Conservation (phyloP, 2,329 filamentous ascomycete species). For the Kalmusia sp. region DNA sequence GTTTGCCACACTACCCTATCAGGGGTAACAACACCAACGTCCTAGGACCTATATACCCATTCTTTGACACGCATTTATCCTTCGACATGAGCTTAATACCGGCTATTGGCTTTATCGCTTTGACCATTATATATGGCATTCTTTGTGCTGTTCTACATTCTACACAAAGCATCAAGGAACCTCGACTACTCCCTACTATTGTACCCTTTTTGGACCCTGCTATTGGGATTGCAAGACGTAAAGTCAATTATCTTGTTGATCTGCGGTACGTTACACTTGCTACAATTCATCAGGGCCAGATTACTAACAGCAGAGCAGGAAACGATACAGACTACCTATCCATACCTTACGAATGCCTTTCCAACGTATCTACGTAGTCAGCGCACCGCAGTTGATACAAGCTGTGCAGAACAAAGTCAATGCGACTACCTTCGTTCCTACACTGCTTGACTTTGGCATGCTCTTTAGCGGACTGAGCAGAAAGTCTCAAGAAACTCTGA, state of each 20-base stretch:
- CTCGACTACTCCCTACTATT: constrained; percentile 12
- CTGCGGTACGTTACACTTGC: constrained; percentile 12
- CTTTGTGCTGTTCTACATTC: constrained; percentile 10
- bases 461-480: constrained; percentile 35
- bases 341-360: constrained; percentile 53
- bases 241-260: constrained; percentile 19
- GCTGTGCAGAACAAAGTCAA: constrained; percentile 49
- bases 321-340: constrained; percentile 38
- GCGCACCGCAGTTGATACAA: constrained; percentile 46
- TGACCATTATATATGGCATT: constrained; percentile 8
- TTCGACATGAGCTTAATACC: not conserved
- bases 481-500: constrained; percentile 21
- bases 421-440: constrained; percentile 47
- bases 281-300: not conserved
- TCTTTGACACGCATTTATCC: too few relatives aligned
- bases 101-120: not conserved
- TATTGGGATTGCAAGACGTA: constrained; percentile 22
- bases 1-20: too few relatives aligned
- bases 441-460: constrained; percentile 40
- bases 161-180: constrained; percentile 27
- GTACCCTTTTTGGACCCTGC: constrained; percentile 26
- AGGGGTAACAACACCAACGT: too few relatives aligned
- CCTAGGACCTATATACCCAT: too few relatives aligned
- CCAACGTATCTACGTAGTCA: constrained; percentile 52
- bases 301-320: constrained; percentile 11